Base-by-base conservation (phyloP, 305 asterid genomes). In the Coffea humblotiana region DNA sequence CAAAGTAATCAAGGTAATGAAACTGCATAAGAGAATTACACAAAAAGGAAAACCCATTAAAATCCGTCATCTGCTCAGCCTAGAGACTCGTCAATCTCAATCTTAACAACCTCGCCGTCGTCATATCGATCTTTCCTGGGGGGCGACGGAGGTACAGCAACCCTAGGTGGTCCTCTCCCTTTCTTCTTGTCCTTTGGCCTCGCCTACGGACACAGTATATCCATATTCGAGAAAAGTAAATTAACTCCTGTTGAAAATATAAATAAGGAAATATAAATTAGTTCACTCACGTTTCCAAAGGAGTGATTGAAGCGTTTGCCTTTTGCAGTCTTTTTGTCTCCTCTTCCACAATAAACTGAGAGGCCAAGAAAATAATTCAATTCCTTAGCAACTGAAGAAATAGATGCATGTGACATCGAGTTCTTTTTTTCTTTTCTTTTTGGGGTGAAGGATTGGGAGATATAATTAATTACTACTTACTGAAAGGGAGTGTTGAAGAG, bases 91-190 rank as follows among this genome's bases (percentile, higher is more conserved):
- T 90, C 95, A 49, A 96, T 90, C 77, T 94, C 98, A 75, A 96
- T 91, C 85, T 89, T 86, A 81, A 92, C 84, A 27, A 91, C 90
- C 84, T 89, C 91, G 13, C 95, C 98, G 72, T 92, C 97, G 79
- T 96, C 98, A 76, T 87, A 94, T 89, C 90, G 92, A 81, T 92
- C 97, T 84, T 92, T 96, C 80, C 97, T 87, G 47, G 99, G 98
- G 79, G 98, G 93, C 32, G 92, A 87, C 56, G 98, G 98, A 71
- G 99, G 99, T 68, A 89, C 88, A 78, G 88, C 83, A 75, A 90
- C 97, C 91, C 98, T 94, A 80, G 99, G 96, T 82, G 99, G 99
- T 40, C 98, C 99, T 89, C 98, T 89, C 76, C 98, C 98, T 86
- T 96, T 94, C 64, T 88, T 90, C 92, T 92, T 94, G 78, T 89